Percentiles rank a stretch among this genome's conserved stretches.
These are phyloP conservation scores for Diplodia sapinea DNA, from an alignment of 2,329 filamentous ascomycete genomes.

Conservation along the genomic window DNA sequence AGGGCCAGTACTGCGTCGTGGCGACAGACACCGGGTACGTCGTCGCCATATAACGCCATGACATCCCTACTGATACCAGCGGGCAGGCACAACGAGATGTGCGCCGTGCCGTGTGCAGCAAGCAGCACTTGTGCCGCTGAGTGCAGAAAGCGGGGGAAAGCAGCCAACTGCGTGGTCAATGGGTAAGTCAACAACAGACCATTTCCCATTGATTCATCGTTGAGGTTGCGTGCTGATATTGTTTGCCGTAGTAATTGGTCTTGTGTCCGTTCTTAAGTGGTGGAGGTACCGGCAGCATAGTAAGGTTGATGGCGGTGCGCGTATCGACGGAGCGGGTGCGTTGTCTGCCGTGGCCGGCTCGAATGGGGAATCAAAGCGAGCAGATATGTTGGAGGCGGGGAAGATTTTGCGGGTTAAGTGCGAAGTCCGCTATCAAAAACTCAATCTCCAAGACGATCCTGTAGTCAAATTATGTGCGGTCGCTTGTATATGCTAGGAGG, in stretches of 20 bases:
- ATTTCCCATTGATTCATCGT: background rate
- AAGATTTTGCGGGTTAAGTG: too few species aligned
- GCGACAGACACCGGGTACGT: constrained; percentile 1
- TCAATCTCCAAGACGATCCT: too few species aligned
- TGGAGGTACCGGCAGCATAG: background rate
- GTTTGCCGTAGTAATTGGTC: background rate
- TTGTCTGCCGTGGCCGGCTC: background rate
- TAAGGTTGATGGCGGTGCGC: background rate
- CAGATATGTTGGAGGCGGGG: too few species aligned
- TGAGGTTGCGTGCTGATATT: background rate
- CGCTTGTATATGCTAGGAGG: too few species aligned
- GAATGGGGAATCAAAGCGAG: too few species aligned
- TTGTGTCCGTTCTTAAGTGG: background rate
- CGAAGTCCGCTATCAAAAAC: too few species aligned
- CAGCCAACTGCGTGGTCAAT: constrained; percentile 1
- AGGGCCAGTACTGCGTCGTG: constrained; percentile 1
- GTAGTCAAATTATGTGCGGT: too few species aligned
- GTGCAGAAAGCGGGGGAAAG: background rate
- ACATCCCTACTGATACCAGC: background rate
- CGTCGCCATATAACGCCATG: too few species aligned
- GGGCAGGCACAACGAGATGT: background rate
- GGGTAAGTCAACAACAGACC: background rate
- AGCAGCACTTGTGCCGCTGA: background rate
- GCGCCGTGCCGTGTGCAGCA: background rate
- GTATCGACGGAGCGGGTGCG: background rate